Evolutionary conservation across 2,329 filamentous ascomycete species (phyloP), one percentile per base, ranked within the genome.

Genomic region (Magnaporthiopsis poae): DNA sequence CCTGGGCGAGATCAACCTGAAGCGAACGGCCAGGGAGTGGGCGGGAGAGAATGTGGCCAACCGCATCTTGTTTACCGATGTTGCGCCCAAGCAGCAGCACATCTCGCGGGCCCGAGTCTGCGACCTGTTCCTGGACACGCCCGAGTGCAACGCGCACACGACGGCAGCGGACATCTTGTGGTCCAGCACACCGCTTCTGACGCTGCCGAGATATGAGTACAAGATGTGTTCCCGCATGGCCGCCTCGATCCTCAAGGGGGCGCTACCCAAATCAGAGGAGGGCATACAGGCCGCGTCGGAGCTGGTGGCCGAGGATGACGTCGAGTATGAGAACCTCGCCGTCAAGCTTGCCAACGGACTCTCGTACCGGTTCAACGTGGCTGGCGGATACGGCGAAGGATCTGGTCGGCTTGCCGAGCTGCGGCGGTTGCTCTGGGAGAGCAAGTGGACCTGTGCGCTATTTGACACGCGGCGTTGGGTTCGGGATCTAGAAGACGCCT

Each of bases 171-270:
- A 99, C 73, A 90, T 98, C 0, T 82, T 99, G 8, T 99, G 95
- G 95, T 96, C 91, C 65, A 96, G 93, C 71, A 98, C 95, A 0
- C 95, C 95, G 5, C 80, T 99, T 29, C 82, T 99, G 35, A 99
- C 95, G 0, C 82, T 95, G 36, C 93, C 95, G 13, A 86, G 95
- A 52, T 97, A 98, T 76, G 86, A 90, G 64, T 97, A 97, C 79
- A 99, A 99, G 78, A 99, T 99, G 95, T 99, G 95, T 77, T 96
- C 92, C 61, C 90, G 95, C 66, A 99, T 99, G 90, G 95, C 94
- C 8, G 93, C 95, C 8, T 96, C 92, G 13, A 98, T 99, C 67
- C 82, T 99, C 36, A 90, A 88, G 70, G 95, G 95, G 21, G 95
- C 95, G 0, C 79, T 99, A 3, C 95, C 95, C 0, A 89, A 87